Base-by-base conservation (phyloP, 305 asterid species). In the Nicotiana rustica region DNA sequence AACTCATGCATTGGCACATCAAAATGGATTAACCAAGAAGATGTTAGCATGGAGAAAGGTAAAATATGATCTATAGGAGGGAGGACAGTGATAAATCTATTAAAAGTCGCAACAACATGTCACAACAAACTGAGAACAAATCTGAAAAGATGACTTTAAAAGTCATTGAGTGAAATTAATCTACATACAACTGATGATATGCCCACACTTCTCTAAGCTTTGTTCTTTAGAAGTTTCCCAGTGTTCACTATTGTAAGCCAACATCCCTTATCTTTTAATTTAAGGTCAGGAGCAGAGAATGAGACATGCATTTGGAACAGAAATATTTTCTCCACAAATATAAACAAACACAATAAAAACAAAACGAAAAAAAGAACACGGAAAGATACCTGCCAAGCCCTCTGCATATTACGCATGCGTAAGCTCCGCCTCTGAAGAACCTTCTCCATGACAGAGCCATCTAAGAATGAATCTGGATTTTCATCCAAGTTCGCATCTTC, bases 371-470 rank as follows among this genome's bases (percentile, higher is more conserved):
- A 81, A 62, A 81, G 68, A 17, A 64, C 67, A 71, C 78, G 60
- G 61, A 4, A 31, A 33, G 79, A 70, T 83, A 93, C 99, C 99
- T 94, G 97, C 98, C 98, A 96, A 85, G 96, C 81, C 87, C 99
- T 91, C 90, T 96, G 99, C 92, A 90, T 88, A 90, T 93, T 96
- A 78, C 98, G 96, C 99, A 94, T 91, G 83, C 97, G 98, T 92
- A 94, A 90, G 90, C 99, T 93, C 84, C 86, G 97, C 85, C 97
- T 92, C 87, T 96, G 99, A 81, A 96, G 92, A 89, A 96, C 96
- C 89, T 90, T 96, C 91, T 96, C 99, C 98, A 96, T 95, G 65
- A 96, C 94, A 79, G 98, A 92, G 84, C 87, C 95, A 85, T 96
- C 99, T 79, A 94, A 92, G 84, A 88, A 89, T 10, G 93, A 82